Evolutionary conservation across 768 basidiomycete species (phyloP), one percentile per base, ranked within the genome.

Genomic region (Lepiota venenata): DNA sequence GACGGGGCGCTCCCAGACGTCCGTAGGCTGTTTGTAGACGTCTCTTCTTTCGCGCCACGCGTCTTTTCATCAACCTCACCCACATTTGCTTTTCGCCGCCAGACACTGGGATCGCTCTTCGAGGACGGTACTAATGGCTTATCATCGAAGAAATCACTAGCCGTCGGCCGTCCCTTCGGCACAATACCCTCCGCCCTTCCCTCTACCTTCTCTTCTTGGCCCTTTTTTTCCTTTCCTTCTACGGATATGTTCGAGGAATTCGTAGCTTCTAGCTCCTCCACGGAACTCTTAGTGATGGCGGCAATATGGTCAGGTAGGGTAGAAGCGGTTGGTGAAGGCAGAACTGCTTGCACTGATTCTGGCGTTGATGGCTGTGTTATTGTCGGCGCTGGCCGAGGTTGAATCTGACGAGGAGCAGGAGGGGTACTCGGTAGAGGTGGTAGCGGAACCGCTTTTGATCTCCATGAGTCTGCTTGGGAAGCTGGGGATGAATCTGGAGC

Each of bases 221-320:
- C 59, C 45, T 39, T 66, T 61, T 38, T 63, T 48, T 36, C 51
- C 51, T 22, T 61, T 54, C 52, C 49, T 44, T 70, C 70, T 25
- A 80, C 83, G 10, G 88, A 74, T 65, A 91, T 74, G 44, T 93
- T 89, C 2, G 80, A 79, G 60, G 91, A 93, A 62, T 92, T 89
- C 6, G 93, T 80, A n/a, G 88, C 79, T 61, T 91, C 89, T 2
- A 91, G 75, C 51, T 83, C 79, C 60, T 86, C 87, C 18, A 78
- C 81, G 3, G 75, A 66, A 50, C 69, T 67, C 39, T 74, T 67
- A 15, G 71, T 70, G n/a, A 87, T 68, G 16, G 75, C 66, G 54
- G 73, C 74, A 27, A 76, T 70, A 43, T 73, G 74, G 25, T 77
- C 74, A 11, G 73, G 56, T 20, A 73, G 70, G 12, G 71, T 64